Evolutionary conservation across 768 basidiomycete species (phyloP).

Genomic region (Pleurotus ostreatus): DNA sequence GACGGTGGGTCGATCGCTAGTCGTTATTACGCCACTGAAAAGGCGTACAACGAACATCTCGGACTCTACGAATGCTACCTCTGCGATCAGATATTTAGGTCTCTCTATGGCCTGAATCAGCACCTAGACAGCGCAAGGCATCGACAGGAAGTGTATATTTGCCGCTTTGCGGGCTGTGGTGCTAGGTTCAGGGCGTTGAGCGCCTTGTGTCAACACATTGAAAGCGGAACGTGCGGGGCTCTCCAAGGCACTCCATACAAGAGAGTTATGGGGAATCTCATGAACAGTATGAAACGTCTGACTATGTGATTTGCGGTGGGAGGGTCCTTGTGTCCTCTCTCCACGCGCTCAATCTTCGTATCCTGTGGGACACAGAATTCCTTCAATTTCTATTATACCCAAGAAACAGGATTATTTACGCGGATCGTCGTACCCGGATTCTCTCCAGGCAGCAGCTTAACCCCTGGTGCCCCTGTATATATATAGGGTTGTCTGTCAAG

Average conservation of each 20-base stretch:
- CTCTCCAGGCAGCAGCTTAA: too few species aligned
- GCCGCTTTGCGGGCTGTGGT: constrained; percentile 44
- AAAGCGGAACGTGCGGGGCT: constrained; percentile 53
- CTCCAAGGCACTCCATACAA: neutral
- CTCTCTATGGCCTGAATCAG: constrained; percentile 46
- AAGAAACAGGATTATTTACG: too few species aligned
- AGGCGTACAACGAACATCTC: constrained; percentile 37
- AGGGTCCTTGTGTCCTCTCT: too few species aligned
- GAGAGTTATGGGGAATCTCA: neutral
- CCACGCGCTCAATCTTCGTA: too few species aligned
- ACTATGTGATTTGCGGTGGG: too few species aligned
- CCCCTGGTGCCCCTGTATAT: too few species aligned
- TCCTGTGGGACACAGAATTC: too few species aligned
- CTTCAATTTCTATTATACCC: too few species aligned
- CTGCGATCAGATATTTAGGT: constrained; percentile 41
- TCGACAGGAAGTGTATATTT: constrained; percentile 47
- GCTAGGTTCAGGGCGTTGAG: constrained; percentile 48
- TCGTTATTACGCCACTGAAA: constrained; percentile 27
- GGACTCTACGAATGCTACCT: constrained; percentile 58
- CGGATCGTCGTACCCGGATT: too few species aligned
- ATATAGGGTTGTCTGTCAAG: too few species aligned
- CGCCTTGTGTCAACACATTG: constrained; percentile 59
- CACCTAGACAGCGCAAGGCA: constrained; percentile 65
- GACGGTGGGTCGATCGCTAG: too few species aligned
- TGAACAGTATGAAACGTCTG: neutral